Evolutionary conservation across 164 flowering plant genomes (phyloP), one percentile per base, ranked within the genome.

Genomic region (Chimonanthus salicifolius): DNA sequence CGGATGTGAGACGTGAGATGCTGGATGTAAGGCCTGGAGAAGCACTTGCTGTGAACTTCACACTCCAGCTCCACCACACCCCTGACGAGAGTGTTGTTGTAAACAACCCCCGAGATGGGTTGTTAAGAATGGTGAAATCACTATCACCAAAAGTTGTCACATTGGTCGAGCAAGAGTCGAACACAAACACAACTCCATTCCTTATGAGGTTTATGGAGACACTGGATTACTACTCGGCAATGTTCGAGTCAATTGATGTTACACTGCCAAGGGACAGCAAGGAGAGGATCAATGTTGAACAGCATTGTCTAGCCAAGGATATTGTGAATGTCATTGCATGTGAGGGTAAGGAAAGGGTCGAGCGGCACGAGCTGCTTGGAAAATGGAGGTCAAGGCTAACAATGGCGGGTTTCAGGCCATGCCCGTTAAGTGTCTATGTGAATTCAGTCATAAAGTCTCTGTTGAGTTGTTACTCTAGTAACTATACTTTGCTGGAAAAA

Each of bases 321-420:
- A 85, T 90, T 9, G 95, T 90, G 63, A 90, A 90, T 69, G 76
- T 90, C 11, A 77, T 90, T n/a, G 95, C 95, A 1, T 90, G 95
- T 47, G 95, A 90, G 75, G 92, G 89, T 21, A 80, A 66, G 71
- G 95, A 89, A 43, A 77, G 95, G 75, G 87, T 87, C 71, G 95
- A 90, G 78, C 83, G 95, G 16, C 92, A 89, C 62, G 95, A 90
- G 82, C 84, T 89, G 11, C 75, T 90, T 2, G 92, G 92, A 10
- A 90, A 90, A 77, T 90, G 95, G 95, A 87, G 79, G 77, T 86
- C 90, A 7, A 82, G 95, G 82, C 82, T 90, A 6, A 82, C 82
- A 6, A 89, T 89, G 95, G 95, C 95, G 2, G 95, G 93, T 44
- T 90, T 90, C 75, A 69, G 43, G 73, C 89, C 83, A 15, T 86